Percentiles rank a stretch among this genome's conserved stretches.
These are phyloP conservation scores for Trametes elegans DNA, from an alignment of 768 basidiomycete species.

Conservation along the genomic window DNA sequence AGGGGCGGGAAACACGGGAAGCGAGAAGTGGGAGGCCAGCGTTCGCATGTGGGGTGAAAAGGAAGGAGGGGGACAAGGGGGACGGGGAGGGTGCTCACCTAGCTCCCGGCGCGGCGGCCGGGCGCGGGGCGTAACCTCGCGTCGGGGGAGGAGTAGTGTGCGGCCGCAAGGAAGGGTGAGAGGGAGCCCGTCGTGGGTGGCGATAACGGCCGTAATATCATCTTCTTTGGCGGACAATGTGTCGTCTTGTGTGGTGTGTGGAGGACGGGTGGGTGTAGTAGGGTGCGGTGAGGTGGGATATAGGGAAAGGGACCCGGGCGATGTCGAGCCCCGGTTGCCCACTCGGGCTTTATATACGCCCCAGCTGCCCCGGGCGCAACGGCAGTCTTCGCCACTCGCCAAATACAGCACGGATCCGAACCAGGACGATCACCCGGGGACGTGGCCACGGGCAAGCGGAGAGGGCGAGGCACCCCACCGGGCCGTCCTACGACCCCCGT, in stretches of 20 bases:
- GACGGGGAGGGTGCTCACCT: background rate
- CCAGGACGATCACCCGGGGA: background rate
- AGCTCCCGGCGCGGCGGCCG: background rate
- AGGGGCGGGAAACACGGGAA: too few relatives aligned
- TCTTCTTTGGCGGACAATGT: background rate
- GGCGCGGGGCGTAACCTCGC: background rate
- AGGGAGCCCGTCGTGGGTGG: slow-evolving; percentile 1
- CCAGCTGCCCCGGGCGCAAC: too few relatives aligned
- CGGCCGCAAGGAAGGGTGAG: slow-evolving; percentile 18
- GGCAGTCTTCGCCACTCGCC: background rate
- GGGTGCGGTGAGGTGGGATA: background rate
- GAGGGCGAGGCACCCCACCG: background rate
- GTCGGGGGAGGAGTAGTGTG: slow-evolving; percentile 8
- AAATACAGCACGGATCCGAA: background rate
- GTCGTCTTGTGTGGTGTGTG: background rate
- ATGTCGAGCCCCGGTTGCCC: background rate
- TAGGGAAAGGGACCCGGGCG: background rate
- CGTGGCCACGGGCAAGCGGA: background rate
- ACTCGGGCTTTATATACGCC: slow-evolving; percentile 1
- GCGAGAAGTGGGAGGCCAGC: too few relatives aligned
- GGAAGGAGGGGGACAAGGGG: background rate
- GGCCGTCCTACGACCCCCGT: slow-evolving; percentile 1
- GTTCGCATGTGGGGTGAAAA: too few relatives aligned
- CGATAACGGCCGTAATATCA: background rate
- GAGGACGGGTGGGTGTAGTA: background rate